Conservation (phyloP, 106 monocot species). For the Agapanthus africanus region DNA sequence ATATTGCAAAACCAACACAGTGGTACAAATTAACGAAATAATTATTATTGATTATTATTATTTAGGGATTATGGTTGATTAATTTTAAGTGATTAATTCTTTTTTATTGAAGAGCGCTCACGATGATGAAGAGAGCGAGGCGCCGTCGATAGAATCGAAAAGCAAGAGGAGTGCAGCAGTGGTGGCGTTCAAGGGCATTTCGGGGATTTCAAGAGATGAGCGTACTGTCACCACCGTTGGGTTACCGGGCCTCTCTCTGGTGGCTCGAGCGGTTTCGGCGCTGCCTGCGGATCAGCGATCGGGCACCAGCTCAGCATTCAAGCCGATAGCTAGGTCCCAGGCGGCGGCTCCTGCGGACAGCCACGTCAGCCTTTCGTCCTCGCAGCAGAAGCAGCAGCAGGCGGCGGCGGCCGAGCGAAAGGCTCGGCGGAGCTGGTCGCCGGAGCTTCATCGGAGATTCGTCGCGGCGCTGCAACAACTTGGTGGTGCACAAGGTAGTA, state of each 20-base stretch:
- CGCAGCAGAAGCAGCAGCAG: conserved; percentile 22
- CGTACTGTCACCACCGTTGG: conserved; percentile 17
- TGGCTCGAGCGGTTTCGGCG: conserved; percentile 8
- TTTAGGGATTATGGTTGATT: no score
- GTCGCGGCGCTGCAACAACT: conserved; percentile 67
- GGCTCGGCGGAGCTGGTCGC: conserved; percentile 92
- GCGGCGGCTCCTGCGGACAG: not conserved
- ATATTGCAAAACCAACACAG: not conserved
- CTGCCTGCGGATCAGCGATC: conserved; percentile 11
- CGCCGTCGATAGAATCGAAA: conserved; percentile 16
- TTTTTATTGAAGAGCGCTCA: conserved; percentile 13
- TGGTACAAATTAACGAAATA: conserved; percentile 8
- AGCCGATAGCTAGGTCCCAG: conserved; percentile 10
- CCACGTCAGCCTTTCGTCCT: conserved; percentile 6
- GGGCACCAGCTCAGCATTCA: conserved; percentile 1
- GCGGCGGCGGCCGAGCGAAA: conserved; percentile 55
- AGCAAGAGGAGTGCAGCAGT: conserved; percentile 21
- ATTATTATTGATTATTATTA: no score
- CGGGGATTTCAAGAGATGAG: conserved; percentile 16
- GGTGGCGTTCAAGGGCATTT: conserved; percentile 29
- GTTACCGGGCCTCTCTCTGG: conserved; percentile 40
- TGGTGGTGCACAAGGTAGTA: conserved; percentile 79
- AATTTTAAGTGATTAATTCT: not conserved
- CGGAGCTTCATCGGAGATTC: conserved; percentile 90
- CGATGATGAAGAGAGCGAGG: conserved; percentile 18